Evolutionary conservation across 2,329 filamentous ascomycete species (phyloP).

Genomic region (Clarireedia paspali): DNA sequence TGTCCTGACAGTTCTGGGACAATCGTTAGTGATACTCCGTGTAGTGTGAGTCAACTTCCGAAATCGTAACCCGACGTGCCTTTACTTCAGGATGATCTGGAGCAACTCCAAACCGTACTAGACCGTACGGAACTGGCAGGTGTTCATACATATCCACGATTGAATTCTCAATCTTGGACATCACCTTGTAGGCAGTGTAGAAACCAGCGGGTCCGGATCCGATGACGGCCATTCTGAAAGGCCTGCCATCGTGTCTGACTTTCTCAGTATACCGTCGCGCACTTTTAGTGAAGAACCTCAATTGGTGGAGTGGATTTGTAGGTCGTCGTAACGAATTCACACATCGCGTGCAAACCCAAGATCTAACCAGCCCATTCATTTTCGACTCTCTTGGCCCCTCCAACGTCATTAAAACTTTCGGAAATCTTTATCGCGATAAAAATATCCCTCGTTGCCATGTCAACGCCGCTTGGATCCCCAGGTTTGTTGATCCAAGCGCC

Average conservation of each 20-base stretch:
- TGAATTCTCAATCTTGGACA: slow-evolving; percentile 64
- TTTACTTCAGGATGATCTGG: slow-evolving; percentile 98
- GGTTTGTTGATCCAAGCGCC: slow-evolving; percentile 5
- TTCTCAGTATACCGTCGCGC: slow-evolving; percentile 20
- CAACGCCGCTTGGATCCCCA: slow-evolving; percentile 22
- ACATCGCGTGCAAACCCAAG: slow-evolving; percentile 26
- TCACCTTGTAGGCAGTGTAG: slow-evolving; percentile 81
- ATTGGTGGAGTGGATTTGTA: background rate
- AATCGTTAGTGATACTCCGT: slow-evolving; percentile 8
- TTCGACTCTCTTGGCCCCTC: slow-evolving; percentile 18
- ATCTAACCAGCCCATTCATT: slow-evolving; percentile 9
- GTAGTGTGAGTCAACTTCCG: background rate
- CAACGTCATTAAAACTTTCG: slow-evolving; percentile 14
- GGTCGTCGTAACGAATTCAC: slow-evolving; percentile 10
- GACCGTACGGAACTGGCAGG: slow-evolving; percentile 82
- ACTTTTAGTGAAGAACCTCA: background rate
- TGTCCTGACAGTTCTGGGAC: slow-evolving; percentile 82
- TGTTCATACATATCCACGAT: slow-evolving; percentile 94
- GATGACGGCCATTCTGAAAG: slow-evolving; percentile 76
- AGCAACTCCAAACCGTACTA: slow-evolving; percentile 92
- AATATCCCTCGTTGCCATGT: slow-evolving; percentile 25
- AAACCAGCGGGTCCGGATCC: slow-evolving; percentile 95
- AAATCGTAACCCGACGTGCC: slow-evolving; percentile 38
- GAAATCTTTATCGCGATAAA: slow-evolving; percentile 16
- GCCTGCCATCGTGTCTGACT: slow-evolving; percentile 31